phyloP scores from a whole-genome alignment of 2,329 filamentous ascomycete species.

The Didymella sp. region DNA sequence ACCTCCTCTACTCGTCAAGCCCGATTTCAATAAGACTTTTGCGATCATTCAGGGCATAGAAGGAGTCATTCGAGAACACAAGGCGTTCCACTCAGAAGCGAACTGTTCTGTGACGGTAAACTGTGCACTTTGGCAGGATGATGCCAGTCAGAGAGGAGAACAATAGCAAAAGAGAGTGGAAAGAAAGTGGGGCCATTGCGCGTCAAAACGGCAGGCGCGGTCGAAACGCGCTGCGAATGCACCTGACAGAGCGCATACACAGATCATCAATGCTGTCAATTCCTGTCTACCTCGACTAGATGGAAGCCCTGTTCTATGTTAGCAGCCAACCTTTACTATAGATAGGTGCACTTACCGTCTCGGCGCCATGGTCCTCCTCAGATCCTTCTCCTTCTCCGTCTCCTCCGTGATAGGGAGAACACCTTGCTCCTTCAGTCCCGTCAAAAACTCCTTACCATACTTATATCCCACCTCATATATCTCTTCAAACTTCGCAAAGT shows the following conservation, averaged over 20 bases:
- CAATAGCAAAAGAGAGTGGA: no score
- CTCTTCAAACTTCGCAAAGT: conserved; percentile 98
- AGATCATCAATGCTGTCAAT: background rate
- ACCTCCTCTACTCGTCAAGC: no score
- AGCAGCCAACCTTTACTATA: background rate
- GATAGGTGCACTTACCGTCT: conserved; percentile 12
- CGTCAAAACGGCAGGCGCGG: background rate
- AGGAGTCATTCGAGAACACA: no score
- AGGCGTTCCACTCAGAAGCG: no score
- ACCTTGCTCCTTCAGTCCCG: conserved; percentile 77
- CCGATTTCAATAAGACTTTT: no score
- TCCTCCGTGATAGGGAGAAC: conserved; percentile 66
- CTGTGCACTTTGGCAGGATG: no score
- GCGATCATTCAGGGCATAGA: no score
- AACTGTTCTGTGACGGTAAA: no score
- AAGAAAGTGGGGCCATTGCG: background rate
- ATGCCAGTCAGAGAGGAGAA: no score
- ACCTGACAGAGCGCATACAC: no score
- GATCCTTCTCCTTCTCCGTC: conserved; percentile 59
- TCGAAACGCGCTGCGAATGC: background rate
- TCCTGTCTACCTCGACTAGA: background rate
- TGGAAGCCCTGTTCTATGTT: conserved; percentile 13
- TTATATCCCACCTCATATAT: conserved; percentile 89
- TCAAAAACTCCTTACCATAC: conserved; percentile 82
- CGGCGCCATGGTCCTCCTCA: conserved; percentile 61